These are phyloP conservation scores for Leucocoprinus sp. DNA, from an alignment of 768 basidiomycete genomes.

Conservation along the genomic window DNA sequence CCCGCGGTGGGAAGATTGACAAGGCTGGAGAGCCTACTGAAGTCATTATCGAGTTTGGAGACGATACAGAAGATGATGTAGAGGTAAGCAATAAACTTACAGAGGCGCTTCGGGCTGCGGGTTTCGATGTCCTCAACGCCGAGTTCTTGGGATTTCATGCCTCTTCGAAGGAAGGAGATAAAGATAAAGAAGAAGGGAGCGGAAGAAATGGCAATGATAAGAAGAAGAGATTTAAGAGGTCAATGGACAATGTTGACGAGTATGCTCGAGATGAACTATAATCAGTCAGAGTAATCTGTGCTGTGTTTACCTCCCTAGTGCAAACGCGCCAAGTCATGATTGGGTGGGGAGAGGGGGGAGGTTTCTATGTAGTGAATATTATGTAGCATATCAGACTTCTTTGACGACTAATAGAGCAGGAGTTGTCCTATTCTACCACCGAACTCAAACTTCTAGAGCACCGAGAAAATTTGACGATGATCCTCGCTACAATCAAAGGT, in stretches of 20 bases:
- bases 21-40: conserved; percentile 16
- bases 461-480: conserved; percentile 1
- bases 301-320: not conserved
- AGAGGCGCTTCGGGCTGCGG: conserved; percentile 45
- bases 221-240: conserved; percentile 10
- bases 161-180: conserved; percentile 8
- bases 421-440: not conserved
- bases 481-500: conserved; percentile 1
- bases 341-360: not conserved
- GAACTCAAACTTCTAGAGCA: conserved; percentile 1
- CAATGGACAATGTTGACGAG: conserved; percentile 1
- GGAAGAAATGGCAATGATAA: conserved; percentile 8
- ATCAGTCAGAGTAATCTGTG: not conserved
- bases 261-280: conserved; percentile 4
- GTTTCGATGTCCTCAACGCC: conserved; percentile 35
- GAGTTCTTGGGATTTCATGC: conserved; percentile 3
- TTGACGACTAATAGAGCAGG: not conserved
- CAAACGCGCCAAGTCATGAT: not conserved
- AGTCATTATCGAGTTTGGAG: conserved; percentile 38
- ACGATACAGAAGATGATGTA: conserved; percentile 33
- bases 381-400: not conserved
- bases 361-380: conserved; percentile 7
- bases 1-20: conserved; percentile 12
- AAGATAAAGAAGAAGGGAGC: not conserved
- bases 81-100: conserved; percentile 36